Base-by-base conservation (phyloP, 371 early-diverging fungal species). In the Mortierella sp. region DNA sequence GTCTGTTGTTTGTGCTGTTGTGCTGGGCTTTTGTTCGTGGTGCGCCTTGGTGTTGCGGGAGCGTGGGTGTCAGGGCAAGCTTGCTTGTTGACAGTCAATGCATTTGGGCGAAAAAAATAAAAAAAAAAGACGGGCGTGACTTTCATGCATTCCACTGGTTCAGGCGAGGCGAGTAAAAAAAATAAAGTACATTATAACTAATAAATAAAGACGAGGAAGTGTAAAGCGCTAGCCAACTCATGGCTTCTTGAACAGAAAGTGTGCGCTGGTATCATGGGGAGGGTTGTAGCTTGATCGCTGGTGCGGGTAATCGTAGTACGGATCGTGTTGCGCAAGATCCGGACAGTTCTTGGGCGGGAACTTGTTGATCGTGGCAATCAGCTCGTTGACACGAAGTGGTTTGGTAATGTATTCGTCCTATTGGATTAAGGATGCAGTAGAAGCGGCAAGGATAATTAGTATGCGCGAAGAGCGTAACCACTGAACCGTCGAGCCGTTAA, bases 341-440 rank as follows among this genome's bases (percentile, higher is more conserved):
- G 84, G 84, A 55, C 84, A 83, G 73, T 83, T 83, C 80, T 83
- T 83, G 53, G 84, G 84, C 26, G 84, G 84, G 79, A 91, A 91
- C 82, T 92, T 92, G 83, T 92, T 93, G 78, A 93, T 93, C 26
- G 92, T 90, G 11, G 92, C 90, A 43, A 92, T 91, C 43, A 93
- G 77, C 67, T 93, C 93, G 72, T 91, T 91, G 77, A 91, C 90
- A 34, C 93, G 84, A 13, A 89, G 87, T 37, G 95, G 95, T 79
- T 95, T 94, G 5, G 95, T 94, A 9, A 94, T 92, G 77, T 95
- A 95, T 81, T 95, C 95, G 80, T 94, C 91, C 91, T 90, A 81
- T 0, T 34, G 0, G 31, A 31, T 48, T 26, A 61, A 73, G 43
- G 43, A 37, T 54, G 57, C 10, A 55, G 21, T 73, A 43, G 71